Conservation (phyloP, 139 green algal species). For the Microglena sp. region DNA sequence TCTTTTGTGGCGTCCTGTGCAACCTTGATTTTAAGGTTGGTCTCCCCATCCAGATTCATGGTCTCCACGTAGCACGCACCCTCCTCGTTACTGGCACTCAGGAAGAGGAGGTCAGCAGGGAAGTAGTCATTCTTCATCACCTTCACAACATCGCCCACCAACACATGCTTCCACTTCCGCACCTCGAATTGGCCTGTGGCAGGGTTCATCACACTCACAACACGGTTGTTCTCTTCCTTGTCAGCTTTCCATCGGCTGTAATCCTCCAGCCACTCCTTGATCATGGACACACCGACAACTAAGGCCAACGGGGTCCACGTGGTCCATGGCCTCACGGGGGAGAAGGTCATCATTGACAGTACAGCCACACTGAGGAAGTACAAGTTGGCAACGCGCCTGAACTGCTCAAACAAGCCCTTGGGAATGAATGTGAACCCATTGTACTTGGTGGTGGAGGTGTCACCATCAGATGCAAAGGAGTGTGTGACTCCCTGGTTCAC, state of each 20-base stretch:
- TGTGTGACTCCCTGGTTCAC: not conserved
- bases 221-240: slow-evolving; percentile 53
- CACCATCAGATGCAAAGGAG: slow-evolving; percentile 49
- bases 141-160: slow-evolving; percentile 35
- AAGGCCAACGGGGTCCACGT: slow-evolving; percentile 50
- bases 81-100: slow-evolving; percentile 52
- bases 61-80: slow-evolving; percentile 78
- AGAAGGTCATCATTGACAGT: slow-evolving; percentile 45
- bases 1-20: slow-evolving; percentile 53
- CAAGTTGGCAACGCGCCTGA: slow-evolving; percentile 63
- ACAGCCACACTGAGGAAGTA: slow-evolving; percentile 73
- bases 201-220: slow-evolving; percentile 14
- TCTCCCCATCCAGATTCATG: slow-evolving; percentile 87
- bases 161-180: slow-evolving; percentile 51
- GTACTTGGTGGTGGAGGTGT: slow-evolving; percentile 61
- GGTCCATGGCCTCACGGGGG: slow-evolving; percentile 15
- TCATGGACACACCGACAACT: slow-evolving; percentile 56
- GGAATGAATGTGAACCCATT: slow-evolving; percentile 54
- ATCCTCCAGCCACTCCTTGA: slow-evolving; percentile 68
- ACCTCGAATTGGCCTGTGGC: slow-evolving; percentile 22
- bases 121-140: slow-evolving; percentile 53
- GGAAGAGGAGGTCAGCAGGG: slow-evolving; percentile 75
- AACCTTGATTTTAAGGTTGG: slow-evolving; percentile 86
- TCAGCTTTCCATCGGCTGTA: slow-evolving; percentile 53
- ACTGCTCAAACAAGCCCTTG: slow-evolving; percentile 60